phyloP scores from a whole-genome alignment of 1,284 basidiomycete genomes.

The Leccinum fallax region DNA sequence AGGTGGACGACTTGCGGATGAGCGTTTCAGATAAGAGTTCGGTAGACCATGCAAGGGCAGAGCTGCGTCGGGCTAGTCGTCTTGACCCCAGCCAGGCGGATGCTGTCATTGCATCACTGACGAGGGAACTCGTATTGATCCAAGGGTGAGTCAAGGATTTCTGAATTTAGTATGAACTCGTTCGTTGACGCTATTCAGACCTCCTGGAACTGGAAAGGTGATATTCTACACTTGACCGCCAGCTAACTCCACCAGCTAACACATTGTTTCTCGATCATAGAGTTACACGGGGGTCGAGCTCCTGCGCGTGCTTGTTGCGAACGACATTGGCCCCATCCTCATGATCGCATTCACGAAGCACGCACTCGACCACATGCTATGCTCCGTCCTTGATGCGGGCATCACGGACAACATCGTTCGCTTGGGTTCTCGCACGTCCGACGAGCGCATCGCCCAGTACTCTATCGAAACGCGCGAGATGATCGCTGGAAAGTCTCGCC shows the following conservation, averaged over 20 bases:
- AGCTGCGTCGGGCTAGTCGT: slow-evolving; percentile 47
- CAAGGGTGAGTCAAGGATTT: slow-evolving; percentile 56
- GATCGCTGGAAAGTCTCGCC: slow-evolving; percentile 44
- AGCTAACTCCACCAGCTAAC: not conserved
- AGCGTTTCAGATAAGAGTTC: slow-evolving; percentile 22
- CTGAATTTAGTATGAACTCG: not conserved
- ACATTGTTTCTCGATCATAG: slow-evolving; percentile 32
- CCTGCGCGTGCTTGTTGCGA: slow-evolving; percentile 60
- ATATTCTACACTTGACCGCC: not conserved
- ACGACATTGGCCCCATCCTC: slow-evolving; percentile 54
- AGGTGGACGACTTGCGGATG: slow-evolving; percentile 25
- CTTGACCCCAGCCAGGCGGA: slow-evolving; percentile 70
- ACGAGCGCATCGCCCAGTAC: slow-evolving; percentile 58
- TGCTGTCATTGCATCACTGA: slow-evolving; percentile 61
- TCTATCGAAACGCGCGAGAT: slow-evolving; percentile 61
- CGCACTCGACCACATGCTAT: slow-evolving; percentile 70
- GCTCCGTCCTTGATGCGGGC: slow-evolving; percentile 56
- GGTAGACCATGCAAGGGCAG: slow-evolving; percentile 40
- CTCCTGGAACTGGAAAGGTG: slow-evolving; percentile 78
- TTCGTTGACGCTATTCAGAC: slow-evolving; percentile 40
- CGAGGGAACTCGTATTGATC: slow-evolving; percentile 62
- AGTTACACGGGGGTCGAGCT: slow-evolving; percentile 70
- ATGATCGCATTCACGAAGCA: slow-evolving; percentile 79
- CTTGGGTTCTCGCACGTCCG: slow-evolving; percentile 60
- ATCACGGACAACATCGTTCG: slow-evolving; percentile 67